These are phyloP conservation scores for Diplogelasinospora grovesii DNA, from an alignment of 495 filamentous ascomycete species.

Conservation along the genomic window DNA sequence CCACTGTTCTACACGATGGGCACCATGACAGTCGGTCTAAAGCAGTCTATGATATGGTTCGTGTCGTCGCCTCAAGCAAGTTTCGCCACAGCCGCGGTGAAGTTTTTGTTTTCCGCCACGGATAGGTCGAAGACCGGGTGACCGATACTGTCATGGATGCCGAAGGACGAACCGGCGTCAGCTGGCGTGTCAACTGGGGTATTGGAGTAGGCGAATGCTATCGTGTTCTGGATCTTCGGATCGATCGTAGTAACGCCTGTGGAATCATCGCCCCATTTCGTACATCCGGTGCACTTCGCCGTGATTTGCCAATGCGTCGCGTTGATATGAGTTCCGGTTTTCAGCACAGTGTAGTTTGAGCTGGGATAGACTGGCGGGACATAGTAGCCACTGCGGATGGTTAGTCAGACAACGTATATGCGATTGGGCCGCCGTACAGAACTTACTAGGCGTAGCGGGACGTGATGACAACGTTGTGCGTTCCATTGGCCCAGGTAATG, in stretches of 20 bases:
- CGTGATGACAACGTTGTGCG: slow-evolving; percentile 28
- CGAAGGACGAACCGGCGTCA: slow-evolving; percentile 28
- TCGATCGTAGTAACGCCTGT: slow-evolving; percentile 33
- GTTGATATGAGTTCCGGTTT: slow-evolving; percentile 36
- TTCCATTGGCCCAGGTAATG: slow-evolving; percentile 37
- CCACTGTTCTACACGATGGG: too few relatives aligned
- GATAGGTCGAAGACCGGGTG: slow-evolving; percentile 37
- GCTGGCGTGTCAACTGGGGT: slow-evolving; percentile 29
- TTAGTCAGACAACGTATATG: slow-evolving; percentile 2
- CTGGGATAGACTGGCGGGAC: slow-evolving; percentile 27
- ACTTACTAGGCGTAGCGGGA: slow-evolving; percentile 40
- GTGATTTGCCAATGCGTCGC: slow-evolving; percentile 42
- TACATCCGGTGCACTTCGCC: slow-evolving; percentile 37
- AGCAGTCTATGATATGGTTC: too few relatives aligned
- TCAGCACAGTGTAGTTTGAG: slow-evolving; percentile 34
- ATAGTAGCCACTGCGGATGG: slow-evolving; percentile 35
- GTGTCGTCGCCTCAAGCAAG: too few relatives aligned
- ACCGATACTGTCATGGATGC: slow-evolving; percentile 40
- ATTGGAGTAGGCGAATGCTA: slow-evolving; percentile 35
- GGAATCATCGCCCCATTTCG: slow-evolving; percentile 37
- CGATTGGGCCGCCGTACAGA: not conserved
- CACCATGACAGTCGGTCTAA: too few relatives aligned
- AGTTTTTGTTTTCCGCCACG: slow-evolving; percentile 20
- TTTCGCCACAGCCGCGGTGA: slow-evolving; percentile 16
- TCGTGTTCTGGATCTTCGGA: slow-evolving; percentile 26